A percentile compares a stretch with the other conserved stretches of the same genome.
These are phyloP conservation scores for Chenopodium album DNA, from an alignment of 148 eudicot genomes.

Conservation along the genomic window DNA sequence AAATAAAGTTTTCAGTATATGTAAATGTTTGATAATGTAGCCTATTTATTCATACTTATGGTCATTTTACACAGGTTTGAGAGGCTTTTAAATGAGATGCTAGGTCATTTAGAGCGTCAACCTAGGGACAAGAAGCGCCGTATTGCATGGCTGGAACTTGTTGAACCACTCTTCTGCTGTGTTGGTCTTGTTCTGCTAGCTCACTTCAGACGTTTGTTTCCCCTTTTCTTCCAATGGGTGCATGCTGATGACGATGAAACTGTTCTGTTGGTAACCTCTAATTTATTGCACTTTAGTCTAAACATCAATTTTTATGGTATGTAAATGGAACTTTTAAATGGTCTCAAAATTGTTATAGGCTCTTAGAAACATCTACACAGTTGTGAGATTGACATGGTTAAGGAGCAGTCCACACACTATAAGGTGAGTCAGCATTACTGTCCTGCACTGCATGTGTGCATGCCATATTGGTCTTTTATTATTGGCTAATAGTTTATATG, in stretches of 20 bases:
- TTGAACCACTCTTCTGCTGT: conserved; percentile 61
- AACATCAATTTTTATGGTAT: conserved; percentile 7
- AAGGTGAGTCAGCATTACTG: conserved; percentile 42
- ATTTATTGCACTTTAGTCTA: neutral
- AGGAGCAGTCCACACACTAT: conserved; percentile 69
- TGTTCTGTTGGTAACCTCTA: conserved; percentile 58
- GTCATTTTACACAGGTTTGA: conserved; percentile 57
- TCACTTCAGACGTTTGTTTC: conserved; percentile 86
- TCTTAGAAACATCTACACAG: conserved; percentile 53
- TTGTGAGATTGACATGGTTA: conserved; percentile 85
- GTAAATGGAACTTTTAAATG: neutral
- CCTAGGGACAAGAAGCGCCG: conserved; percentile 84
- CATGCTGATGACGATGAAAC: conserved; percentile 95
- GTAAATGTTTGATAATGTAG: neutral
- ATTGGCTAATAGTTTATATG: neutral
- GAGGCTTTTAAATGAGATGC: conserved; percentile 84
- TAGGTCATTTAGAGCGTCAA: conserved; percentile 91
- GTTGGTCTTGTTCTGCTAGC: conserved; percentile 76
- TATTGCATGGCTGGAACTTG: conserved; percentile 72
- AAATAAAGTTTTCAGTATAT: neutral
- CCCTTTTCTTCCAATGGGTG: conserved; percentile 93
- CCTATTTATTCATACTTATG: conserved; percentile 9
- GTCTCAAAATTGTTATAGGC: conserved; percentile 44
- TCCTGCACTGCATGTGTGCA: neutral
- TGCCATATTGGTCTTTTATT: neutral